phyloP scores from a whole-genome alignment of 805 yeast genomes.

The Lachancea sp. region DNA sequence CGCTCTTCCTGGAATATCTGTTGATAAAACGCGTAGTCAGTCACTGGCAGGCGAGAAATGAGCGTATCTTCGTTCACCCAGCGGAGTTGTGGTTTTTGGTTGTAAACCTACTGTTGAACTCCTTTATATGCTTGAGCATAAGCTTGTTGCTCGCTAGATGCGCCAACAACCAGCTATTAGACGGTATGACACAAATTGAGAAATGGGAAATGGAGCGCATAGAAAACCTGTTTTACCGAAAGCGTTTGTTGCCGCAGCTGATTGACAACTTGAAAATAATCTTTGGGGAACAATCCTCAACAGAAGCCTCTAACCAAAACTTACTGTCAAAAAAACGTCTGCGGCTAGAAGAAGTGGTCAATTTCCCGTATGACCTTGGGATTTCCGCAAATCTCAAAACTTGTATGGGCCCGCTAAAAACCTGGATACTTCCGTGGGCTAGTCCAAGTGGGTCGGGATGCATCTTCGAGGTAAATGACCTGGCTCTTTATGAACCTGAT shows the following conservation, averaged over 20 bases:
- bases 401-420: conserved; percentile 54
- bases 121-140: conserved; percentile 58
- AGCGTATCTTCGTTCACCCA: conserved; percentile 46
- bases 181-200: conserved; percentile 86
- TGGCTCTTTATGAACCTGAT: conserved; percentile 32
- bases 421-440: conserved; percentile 72
- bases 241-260: conserved; percentile 40
- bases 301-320: conserved; percentile 12
- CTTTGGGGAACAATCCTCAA: conserved; percentile 18
- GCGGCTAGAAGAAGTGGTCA: conserved; percentile 54
- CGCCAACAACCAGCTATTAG: conserved; percentile 42
- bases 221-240: conserved; percentile 54
- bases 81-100: conserved; percentile 51
- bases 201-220: conserved; percentile 86
- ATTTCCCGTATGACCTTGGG: conserved; percentile 79
- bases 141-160: conserved; percentile 56
- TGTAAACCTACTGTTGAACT: conserved; percentile 46
- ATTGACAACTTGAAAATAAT: conserved; percentile 42
- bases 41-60: conserved; percentile 43
- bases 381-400: conserved; percentile 45
- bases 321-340: conserved; percentile 24
- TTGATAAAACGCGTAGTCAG: conserved; percentile 36
- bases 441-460: conserved; percentile 55
- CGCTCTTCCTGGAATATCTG: conserved; percentile 41
- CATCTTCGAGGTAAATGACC: conserved; percentile 49